Evolutionary conservation across 768 basidiomycete species (phyloP), one percentile per base, ranked within the genome.

Genomic region (Fomitopsis pulvina): DNA sequence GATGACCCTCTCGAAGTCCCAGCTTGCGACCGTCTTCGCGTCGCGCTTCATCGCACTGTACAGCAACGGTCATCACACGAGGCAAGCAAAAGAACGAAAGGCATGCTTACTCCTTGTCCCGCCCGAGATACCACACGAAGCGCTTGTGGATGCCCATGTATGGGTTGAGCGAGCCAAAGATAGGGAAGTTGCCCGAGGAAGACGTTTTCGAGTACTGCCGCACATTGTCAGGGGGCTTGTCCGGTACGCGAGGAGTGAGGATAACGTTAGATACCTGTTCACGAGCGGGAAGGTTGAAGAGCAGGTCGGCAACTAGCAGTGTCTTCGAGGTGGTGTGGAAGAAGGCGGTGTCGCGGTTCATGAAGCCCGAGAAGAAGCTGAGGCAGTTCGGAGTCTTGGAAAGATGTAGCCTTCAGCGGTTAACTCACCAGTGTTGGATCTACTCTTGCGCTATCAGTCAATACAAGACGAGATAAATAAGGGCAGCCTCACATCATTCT

Each of bases 271-370:
- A 12, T 26, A 80, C 81, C 68, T 92, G 90, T 65, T 94, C 91
- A 2, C 63, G 81, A 3, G 79, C 70, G 1, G 91, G 89, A 11
- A 94, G 70, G 68, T 93, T 93, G 70, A 91, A 79, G 2, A 94
- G 64, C 39, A 94, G 69, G 64, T 96, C 92, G 2, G 88, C 92
- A 63, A 85, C 73, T 41, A 94, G 76, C 40, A 94, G 68, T 0
- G 83, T 79, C 62, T 81, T 86, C 12, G 82, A 85, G 0, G 77
- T 70, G 11, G 70, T 66, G 60, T 95, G 92, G 51, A 85, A 77
- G 66, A 90, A 92, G 0, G 90, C 87, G 12, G 93, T 79, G 47
- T 94, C 92, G 60, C 87, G 85, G 61, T 88, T 89, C 52, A 67
- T 70, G 59, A 80, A 77, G 1, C 84, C 84, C 9, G 81, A 71